phyloP scores from a whole-genome alignment of 495 filamentous ascomycete genomes.

The Apiosordaria backusii region DNA sequence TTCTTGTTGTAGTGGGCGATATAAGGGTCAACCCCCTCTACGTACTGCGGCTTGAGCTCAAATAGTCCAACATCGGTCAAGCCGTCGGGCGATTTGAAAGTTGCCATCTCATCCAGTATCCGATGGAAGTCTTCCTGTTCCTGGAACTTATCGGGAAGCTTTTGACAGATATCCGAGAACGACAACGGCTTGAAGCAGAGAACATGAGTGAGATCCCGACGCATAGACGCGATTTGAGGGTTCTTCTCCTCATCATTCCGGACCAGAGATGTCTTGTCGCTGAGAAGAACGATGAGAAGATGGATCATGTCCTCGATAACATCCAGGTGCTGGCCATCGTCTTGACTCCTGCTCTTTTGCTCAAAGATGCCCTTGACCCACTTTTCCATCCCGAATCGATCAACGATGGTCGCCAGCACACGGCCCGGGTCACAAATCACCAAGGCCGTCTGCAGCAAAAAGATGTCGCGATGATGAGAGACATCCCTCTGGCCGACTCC shows the following conservation, averaged over 20 bases:
- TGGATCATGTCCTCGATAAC: constrained; percentile 95
- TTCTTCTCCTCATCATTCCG: constrained; percentile 62
- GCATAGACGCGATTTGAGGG: constrained; percentile 66
- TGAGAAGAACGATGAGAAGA: constrained; percentile 83
- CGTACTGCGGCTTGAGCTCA: constrained; percentile 78
- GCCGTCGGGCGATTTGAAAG: constrained; percentile 84
- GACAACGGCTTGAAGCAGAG: constrained; percentile 94
- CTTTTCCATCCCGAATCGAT: constrained; percentile 82
- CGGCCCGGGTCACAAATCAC: constrained; percentile 79
- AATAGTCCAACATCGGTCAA: constrained; percentile 90
- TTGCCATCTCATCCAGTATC: constrained; percentile 86
- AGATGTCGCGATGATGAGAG: constrained; percentile 91
- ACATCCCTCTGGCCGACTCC: constrained; percentile 85
- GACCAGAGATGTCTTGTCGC: constrained; percentile 78
- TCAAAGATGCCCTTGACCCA: constrained; percentile 84
- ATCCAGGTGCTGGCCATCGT: constrained; percentile 82
- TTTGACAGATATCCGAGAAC: constrained; percentile 80
- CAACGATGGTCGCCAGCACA: constrained; percentile 84
- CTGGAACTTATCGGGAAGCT: constrained; percentile 79
- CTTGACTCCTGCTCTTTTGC: constrained; percentile 60
- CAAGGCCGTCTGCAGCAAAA: constrained; percentile 85
- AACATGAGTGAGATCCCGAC: constrained; percentile 85
- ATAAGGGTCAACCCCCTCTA: constrained; percentile 89
- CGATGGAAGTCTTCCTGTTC: constrained; percentile 73
- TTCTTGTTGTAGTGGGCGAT: constrained; percentile 94